Evolutionary conservation across 2,329 filamentous ascomycete genomes (phyloP).

Genomic region (Aspergillus neoniger): DNA sequence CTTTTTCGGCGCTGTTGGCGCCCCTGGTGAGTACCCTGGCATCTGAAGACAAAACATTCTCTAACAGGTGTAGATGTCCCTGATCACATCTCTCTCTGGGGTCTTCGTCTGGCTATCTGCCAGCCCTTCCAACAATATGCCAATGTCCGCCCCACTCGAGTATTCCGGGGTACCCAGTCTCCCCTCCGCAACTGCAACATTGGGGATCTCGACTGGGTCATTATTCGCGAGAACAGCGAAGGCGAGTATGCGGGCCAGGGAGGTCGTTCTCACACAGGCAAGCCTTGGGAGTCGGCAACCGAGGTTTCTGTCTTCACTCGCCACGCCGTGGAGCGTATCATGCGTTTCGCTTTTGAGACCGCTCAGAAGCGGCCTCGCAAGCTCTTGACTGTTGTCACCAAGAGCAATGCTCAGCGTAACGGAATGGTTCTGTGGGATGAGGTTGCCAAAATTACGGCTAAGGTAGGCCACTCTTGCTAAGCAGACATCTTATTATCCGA

Average conservation of each 20-base stretch:
- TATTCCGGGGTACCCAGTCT: slow-evolving; percentile 62
- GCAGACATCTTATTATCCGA: too few species aligned
- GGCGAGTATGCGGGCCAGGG: slow-evolving; percentile 68
- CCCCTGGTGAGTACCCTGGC: slow-evolving; percentile 46
- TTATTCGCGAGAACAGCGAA: slow-evolving; percentile 67
- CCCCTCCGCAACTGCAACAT: slow-evolving; percentile 57
- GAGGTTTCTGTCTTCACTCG: slow-evolving; percentile 67
- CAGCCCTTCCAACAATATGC: slow-evolving; percentile 69
- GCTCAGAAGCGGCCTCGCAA: slow-evolving; percentile 60
- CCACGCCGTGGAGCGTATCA: slow-evolving; percentile 59
- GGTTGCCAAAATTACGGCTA: slow-evolving; percentile 55
- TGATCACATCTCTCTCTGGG: slow-evolving; percentile 69
- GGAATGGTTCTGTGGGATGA: slow-evolving; percentile 71
- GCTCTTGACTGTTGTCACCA: slow-evolving; percentile 64
- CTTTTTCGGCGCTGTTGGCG: slow-evolving; percentile 68
- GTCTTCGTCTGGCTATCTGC: slow-evolving; percentile 66
- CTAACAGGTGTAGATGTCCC: slow-evolving; percentile 54
- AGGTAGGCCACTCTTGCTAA: too few species aligned
- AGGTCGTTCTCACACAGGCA: slow-evolving; percentile 60
- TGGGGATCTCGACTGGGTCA: slow-evolving; percentile 67
- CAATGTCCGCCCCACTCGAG: slow-evolving; percentile 65
- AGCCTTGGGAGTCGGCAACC: slow-evolving; percentile 62
- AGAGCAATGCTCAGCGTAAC: slow-evolving; percentile 66
- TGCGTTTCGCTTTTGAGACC: slow-evolving; percentile 65
- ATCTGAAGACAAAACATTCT: neutral